Evolutionary conservation across 169 alveolate species (phyloP), one percentile per base, ranked within the genome.

Genomic region (Eimeria praecox): DNA sequence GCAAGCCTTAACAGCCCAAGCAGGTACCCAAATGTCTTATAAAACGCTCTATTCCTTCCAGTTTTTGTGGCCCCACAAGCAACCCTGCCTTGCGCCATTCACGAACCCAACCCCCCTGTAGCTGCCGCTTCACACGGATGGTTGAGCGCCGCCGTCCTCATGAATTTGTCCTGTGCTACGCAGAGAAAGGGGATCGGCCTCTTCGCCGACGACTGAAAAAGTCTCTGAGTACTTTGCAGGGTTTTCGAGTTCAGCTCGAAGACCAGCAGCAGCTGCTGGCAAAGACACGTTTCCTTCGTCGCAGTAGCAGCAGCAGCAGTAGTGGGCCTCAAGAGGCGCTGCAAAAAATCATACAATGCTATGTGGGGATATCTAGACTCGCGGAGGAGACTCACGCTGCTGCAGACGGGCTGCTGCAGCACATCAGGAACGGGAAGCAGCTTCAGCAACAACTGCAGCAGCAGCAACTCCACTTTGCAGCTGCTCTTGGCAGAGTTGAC

Each of bases 251-350:
- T 38, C 59, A 85, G 92, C 92, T 85, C 46, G 92, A 85, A 56
- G 92, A 85, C 14, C 75, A 85, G 73, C 92, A 85, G 80, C 92
- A 85, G 42, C 80, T 27, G 42, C 92, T 85, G 59, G 92, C 92
- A n/a, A 52, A 59, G 78, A 85, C 66, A 20, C 92, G 92, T 59
- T 85, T 85, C 59, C 49, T 85, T 22, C 92, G 92, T 80, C 54
- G 52, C 91, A 83, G 75, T 46, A 49, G 80, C 59, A 44, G 42
- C 78, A 85, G 92, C 92, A 85, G 92, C 80, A 59, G 59, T 62
- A 56, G 59, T 40, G 80, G n/a, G 24, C 80, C 92, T 4, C 75
- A 85, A 42, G 92, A 52, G 80, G 69, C 80, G 56, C 80, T 85
- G 40, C 62, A 52, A 56, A 85, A 59, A 42, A 85, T 85, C 6